These are phyloP conservation scores for Claviceps purpurea DNA, from an alignment of 2,329 filamentous ascomycete genomes.

Conservation along the genomic window DNA sequence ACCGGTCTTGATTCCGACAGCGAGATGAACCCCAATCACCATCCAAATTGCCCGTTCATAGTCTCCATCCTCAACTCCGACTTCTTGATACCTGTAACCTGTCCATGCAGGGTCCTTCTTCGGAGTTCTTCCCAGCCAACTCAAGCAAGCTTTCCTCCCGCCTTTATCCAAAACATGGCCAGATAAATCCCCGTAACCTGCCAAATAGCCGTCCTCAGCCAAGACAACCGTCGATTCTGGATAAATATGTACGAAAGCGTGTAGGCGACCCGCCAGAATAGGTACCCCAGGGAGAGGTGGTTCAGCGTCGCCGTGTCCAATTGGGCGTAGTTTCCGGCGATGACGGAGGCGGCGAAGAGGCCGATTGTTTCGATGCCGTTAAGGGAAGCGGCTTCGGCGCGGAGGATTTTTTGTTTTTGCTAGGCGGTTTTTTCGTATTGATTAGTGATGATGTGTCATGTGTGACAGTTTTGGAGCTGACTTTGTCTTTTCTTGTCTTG, in stretches of 20 bases:
- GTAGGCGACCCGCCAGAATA: constrained; percentile 26
- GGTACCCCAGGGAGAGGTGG: constrained; percentile 23
- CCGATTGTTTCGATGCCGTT: constrained; percentile 33
- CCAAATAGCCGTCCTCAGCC: constrained; percentile 28
- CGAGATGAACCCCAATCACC: too few relatives aligned
- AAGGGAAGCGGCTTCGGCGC: constrained; percentile 34
- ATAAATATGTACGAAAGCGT: constrained; percentile 29
- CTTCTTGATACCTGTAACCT: too few relatives aligned
- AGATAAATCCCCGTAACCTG: constrained; percentile 19
- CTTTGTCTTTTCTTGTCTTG: too few relatives aligned
- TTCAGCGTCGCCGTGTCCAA: constrained; percentile 26
- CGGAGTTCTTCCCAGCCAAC: background rate
- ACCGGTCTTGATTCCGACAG: too few relatives aligned
- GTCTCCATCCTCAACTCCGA: too few relatives aligned
- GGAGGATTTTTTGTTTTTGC: constrained; percentile 40
- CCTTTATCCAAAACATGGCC: constrained; percentile 26
- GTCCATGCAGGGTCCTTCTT: background rate
- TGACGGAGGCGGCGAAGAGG: constrained; percentile 28
- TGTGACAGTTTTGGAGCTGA: too few relatives aligned
- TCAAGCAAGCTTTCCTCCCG: constrained; percentile 17
- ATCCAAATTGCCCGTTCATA: too few relatives aligned
- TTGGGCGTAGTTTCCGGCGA: constrained; percentile 30
- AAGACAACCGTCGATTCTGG: constrained; percentile 25
- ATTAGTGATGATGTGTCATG: too few relatives aligned
- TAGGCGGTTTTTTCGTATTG: constrained; percentile 10